phyloP scores from a whole-genome alignment of 1,284 basidiomycete species.

The Phylloporus gajari region DNA sequence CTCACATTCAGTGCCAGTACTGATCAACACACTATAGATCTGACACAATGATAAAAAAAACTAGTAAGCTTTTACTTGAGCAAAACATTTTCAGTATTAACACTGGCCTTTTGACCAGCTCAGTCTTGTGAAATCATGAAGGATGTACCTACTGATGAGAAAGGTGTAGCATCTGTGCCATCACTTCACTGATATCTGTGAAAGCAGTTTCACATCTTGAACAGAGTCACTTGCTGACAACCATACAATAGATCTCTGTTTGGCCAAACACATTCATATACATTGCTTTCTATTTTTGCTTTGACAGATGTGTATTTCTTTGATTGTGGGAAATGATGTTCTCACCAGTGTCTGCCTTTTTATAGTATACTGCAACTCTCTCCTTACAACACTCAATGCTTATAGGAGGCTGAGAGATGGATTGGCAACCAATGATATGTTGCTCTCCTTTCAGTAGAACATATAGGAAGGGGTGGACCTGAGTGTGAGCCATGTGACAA shows the following conservation, averaged over 20 bases:
- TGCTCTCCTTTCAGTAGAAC: no score
- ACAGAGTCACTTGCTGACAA: slow-evolving; percentile 1
- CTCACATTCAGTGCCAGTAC: not conserved
- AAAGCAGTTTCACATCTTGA: slow-evolving; percentile 6
- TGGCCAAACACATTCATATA: slow-evolving; percentile 60
- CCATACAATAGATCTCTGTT: slow-evolving; percentile 45
- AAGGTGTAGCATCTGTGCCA: slow-evolving; percentile 47
- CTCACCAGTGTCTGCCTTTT: not conserved
- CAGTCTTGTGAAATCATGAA: not conserved
- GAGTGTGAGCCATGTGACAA: no score
- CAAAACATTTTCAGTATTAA: slow-evolving; percentile 56
- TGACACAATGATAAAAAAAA: slow-evolving; percentile 60
- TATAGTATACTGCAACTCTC: slow-evolving; percentile 62
- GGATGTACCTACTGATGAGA: slow-evolving; percentile 5
- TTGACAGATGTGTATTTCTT: slow-evolving; percentile 55
- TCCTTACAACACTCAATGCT: slow-evolving; percentile 63
- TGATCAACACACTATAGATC: slow-evolving; percentile 46
- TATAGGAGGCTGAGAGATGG: slow-evolving; percentile 53
- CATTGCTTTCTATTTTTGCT: slow-evolving; percentile 63
- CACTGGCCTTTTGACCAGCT: slow-evolving; percentile 56
- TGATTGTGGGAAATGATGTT: not conserved
- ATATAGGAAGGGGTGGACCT: no score
- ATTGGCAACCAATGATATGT: no score
- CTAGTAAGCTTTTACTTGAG: slow-evolving; percentile 43
- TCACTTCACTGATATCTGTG: slow-evolving; percentile 59